Evolutionary conservation across 768 basidiomycete species (phyloP).

Genomic region (Lactarius evosmus): DNA sequence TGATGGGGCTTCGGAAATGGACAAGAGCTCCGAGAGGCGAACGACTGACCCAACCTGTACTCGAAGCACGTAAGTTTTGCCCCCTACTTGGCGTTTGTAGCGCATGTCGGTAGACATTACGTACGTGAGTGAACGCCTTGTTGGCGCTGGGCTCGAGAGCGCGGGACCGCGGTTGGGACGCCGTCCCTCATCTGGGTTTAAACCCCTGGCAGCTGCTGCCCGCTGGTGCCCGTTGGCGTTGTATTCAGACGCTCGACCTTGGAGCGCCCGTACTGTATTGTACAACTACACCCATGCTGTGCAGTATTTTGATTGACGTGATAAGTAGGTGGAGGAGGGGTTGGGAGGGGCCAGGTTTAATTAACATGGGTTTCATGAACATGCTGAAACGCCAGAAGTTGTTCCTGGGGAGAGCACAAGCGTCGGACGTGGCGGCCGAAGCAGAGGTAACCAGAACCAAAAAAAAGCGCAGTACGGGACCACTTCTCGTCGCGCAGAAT

Average conservation of each 20-base stretch:
- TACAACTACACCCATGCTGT: not conserved
- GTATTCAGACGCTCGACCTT: not conserved
- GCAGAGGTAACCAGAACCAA: not conserved
- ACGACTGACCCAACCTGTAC: not conserved
- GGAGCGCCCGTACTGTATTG: not conserved
- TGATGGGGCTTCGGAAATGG: not conserved
- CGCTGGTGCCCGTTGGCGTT: not conserved
- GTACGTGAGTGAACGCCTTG: not conserved
- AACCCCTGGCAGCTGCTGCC: not conserved
- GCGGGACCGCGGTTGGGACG: not conserved
- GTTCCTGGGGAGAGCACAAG: slow-evolving; percentile 1
- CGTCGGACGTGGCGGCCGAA: slow-evolving; percentile 15
- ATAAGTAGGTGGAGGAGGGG: not conserved
- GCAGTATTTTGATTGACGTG: not conserved
- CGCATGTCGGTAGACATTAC: not conserved
- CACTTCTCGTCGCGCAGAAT: slow-evolving; percentile 1
- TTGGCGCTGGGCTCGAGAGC: not conserved
- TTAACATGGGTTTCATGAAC: slow-evolving; percentile 6
- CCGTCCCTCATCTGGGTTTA: not conserved
- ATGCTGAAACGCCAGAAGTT: slow-evolving; percentile 8
- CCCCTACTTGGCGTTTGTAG: not conserved
- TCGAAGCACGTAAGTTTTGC: not conserved
- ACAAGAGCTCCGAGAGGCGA: not conserved
- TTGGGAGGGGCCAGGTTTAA: slow-evolving; percentile 5
- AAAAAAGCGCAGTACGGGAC: slow-evolving; percentile 3